Conservation (phyloP, 2,329 filamentous ascomycete genomes). For the Scedosporium minutisporum region DNA sequence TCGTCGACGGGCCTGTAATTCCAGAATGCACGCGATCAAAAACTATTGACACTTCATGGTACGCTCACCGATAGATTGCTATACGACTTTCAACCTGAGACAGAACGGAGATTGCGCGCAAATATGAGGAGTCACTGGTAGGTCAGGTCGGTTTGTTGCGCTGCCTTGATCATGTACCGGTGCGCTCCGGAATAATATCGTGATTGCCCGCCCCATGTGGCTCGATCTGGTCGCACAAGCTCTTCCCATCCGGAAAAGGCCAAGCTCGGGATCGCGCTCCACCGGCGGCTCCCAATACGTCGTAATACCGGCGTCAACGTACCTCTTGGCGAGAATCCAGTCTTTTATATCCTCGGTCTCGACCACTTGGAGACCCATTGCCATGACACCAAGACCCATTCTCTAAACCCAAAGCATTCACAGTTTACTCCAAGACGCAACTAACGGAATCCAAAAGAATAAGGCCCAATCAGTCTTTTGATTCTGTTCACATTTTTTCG, state of each 20-base stretch:
- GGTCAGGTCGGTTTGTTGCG: too few relatives aligned
- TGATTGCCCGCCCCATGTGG: constrained; percentile 1
- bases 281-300: background rate
- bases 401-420: background rate
- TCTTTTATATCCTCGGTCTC: constrained; percentile 6
- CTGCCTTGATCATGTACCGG: too few relatives aligned
- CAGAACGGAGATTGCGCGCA: background rate
- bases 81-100: too few relatives aligned
- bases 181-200: constrained; percentile 7
- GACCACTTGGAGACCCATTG: background rate
- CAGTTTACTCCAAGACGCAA: background rate
- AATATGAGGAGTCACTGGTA: background rate
- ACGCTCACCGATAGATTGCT: too few relatives aligned
- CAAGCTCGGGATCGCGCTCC: background rate
- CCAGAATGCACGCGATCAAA: too few relatives aligned
- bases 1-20: too few relatives aligned
- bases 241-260: background rate
- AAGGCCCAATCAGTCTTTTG: background rate
- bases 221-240: background rate
- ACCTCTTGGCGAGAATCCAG: constrained; percentile 2
- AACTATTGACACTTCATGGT: too few relatives aligned
- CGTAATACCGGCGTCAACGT: constrained; percentile 6
- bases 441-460: background rate
- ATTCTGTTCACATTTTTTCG: background rate
- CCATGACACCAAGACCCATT: background rate